Evolutionary conservation across 2,329 filamentous ascomycete species (phyloP).

Genomic region (Pezicula radicicola): DNA sequence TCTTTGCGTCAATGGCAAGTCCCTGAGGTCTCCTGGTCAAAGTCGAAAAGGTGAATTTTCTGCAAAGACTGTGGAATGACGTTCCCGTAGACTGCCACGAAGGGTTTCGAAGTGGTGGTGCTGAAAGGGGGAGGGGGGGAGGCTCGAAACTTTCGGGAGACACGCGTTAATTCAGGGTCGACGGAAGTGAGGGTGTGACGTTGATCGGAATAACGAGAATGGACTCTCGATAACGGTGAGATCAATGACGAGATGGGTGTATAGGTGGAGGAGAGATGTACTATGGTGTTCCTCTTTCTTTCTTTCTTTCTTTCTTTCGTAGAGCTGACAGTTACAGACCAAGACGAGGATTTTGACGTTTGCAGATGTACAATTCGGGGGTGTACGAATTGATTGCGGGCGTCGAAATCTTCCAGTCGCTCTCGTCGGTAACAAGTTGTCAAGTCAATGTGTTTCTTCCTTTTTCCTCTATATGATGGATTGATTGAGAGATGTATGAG

Average conservation of each 20-base stretch:
- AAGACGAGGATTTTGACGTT: conserved; percentile 11
- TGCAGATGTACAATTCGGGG: conserved; percentile 6
- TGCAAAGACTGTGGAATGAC: conserved; percentile 11
- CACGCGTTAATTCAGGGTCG: background rate
- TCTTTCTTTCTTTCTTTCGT: background rate
- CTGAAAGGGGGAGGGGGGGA: conserved; percentile 5
- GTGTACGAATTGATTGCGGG: conserved; percentile 11
- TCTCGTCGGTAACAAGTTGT: conserved; percentile 19
- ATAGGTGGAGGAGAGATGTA: conserved; percentile 4
- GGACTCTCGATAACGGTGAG: background rate
- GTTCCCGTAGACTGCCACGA: conserved; percentile 1
- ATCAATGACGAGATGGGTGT: background rate
- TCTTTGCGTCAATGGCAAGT: conserved; percentile 8
- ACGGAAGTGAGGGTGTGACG: conserved; percentile 1
- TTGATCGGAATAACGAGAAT: background rate
- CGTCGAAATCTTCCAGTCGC: conserved; percentile 7
- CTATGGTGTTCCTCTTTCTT: conserved; percentile 6
- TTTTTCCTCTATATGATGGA: conserved; percentile 12
- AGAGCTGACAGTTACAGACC: conserved; percentile 23
- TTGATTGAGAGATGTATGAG: conserved; percentile 5
- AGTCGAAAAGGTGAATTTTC: conserved; percentile 1
- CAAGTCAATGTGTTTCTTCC: conserved; percentile 15
- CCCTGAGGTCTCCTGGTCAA: conserved; percentile 9
- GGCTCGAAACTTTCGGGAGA: conserved; percentile 1
- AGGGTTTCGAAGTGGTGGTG: conserved; percentile 1